Conservation (phyloP, 495 filamentous ascomycete genomes). For the Aspergillus bertholletiae region DNA sequence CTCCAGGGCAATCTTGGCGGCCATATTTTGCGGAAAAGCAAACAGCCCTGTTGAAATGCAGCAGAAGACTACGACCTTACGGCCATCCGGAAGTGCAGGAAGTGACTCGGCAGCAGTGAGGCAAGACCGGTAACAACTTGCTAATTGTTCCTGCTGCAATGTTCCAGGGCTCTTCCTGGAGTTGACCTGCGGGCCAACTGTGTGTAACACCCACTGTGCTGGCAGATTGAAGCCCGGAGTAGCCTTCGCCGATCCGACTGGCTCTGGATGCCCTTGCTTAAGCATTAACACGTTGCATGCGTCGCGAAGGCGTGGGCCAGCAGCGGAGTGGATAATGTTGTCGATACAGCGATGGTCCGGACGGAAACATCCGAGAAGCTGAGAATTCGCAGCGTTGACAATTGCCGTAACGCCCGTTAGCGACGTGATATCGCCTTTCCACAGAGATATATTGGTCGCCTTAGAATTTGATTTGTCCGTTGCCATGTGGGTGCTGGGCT, state of each 20-base stretch:
- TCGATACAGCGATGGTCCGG: slow-evolving; percentile 27
- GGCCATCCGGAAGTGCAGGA: slow-evolving; percentile 8
- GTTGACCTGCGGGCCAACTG: slow-evolving; percentile 22
- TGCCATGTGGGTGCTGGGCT: neutral
- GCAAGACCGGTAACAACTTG: slow-evolving; percentile 17
- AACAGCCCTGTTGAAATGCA: slow-evolving; percentile 27
- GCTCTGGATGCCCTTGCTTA: slow-evolving; percentile 11
- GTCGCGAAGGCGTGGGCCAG: slow-evolving; percentile 22
- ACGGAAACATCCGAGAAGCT: slow-evolving; percentile 20
- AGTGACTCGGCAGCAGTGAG: slow-evolving; percentile 12
- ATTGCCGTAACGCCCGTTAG: slow-evolving; percentile 22
- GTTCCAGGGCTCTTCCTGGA: neutral
- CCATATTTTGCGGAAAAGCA: slow-evolving; percentile 19
- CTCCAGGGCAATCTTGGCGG: slow-evolving; percentile 16
- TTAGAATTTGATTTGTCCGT: neutral
- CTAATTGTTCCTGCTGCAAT: slow-evolving; percentile 8
- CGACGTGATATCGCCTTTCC: slow-evolving; percentile 26
- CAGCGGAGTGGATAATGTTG: slow-evolving; percentile 24
- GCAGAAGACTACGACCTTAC: slow-evolving; percentile 22
- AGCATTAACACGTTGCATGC: slow-evolving; percentile 17
- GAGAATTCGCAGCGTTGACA: slow-evolving; percentile 23
- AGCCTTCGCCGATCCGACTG: slow-evolving; percentile 11
- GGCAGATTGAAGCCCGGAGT: slow-evolving; percentile 23
- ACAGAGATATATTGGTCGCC: slow-evolving; percentile 6
- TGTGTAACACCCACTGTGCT: slow-evolving; percentile 18